Conservation (phyloP, 495 filamentous ascomycete species). For the Amniculicola lignicola region DNA sequence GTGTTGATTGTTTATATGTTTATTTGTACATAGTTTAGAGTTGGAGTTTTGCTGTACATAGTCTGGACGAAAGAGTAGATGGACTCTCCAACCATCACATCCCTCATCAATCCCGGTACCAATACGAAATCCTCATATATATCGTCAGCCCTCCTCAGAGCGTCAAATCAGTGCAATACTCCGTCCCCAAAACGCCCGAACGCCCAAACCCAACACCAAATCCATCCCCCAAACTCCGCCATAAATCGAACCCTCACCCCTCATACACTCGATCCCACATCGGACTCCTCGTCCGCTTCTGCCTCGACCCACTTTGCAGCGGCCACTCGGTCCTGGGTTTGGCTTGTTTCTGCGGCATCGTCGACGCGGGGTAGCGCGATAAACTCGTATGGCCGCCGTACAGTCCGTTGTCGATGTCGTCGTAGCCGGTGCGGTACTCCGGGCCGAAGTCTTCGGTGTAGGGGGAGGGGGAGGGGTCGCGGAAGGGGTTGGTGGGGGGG, state of each 20-base stretch:
- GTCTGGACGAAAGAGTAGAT: too few species aligned
- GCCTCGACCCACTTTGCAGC: conserved; percentile 12
- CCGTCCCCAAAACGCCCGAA: too few species aligned
- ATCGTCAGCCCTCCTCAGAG: too few species aligned
- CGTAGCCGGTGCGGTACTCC: conserved; percentile 16
- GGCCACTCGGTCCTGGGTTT: conserved; percentile 27
- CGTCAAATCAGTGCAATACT: too few species aligned
- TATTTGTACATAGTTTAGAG: too few species aligned
- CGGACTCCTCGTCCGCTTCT: conserved; percentile 17
- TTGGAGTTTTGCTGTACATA: too few species aligned
- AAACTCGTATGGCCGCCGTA: conserved; percentile 23
- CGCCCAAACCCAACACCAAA: too few species aligned
- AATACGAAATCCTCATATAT: too few species aligned
- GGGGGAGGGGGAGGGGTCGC: conserved; percentile 7
- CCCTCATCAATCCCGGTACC: too few species aligned
- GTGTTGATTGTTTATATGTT: not conserved
- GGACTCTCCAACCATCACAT: too few species aligned
- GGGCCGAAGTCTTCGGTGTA: conserved; percentile 29
- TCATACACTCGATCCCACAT: conserved; percentile 31
- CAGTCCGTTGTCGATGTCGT: conserved; percentile 11
- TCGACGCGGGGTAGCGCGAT: conserved; percentile 18
- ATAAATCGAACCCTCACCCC: not conserved
- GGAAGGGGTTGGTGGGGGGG: conserved; percentile 13
- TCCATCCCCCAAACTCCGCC: too few species aligned
- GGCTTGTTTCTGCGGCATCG: too few species aligned